Base-by-base conservation (phyloP, 2,329 filamentous ascomycete species). In the Beauveria medogensis region DNA sequence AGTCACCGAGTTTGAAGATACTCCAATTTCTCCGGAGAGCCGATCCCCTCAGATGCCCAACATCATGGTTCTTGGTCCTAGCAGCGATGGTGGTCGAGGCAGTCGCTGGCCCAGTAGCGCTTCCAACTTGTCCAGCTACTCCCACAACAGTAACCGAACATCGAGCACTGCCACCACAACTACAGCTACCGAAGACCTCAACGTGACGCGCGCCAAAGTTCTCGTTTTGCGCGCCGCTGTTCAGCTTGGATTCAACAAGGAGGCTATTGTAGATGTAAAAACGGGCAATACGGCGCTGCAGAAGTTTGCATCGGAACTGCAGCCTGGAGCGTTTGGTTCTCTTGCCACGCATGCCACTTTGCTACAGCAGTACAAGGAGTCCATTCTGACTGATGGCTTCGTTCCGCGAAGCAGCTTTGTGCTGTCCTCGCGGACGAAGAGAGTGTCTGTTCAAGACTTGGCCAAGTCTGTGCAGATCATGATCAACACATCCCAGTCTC, bases 1-100 rank as follows among this genome's bases (percentile, higher is more conserved):
- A 0, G 93, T 93, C 0, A 97, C 92, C 5, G 92, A 97, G 66
- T 97, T 97, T 67, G 93, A 97, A 72, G 92, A 97, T 70, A 91
- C 89, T 0, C 87, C 90, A 4, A 84, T 91, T 48, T 95, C 92
- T 0, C 89, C 89, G 0, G 90, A 93, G 60, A 90, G 90, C 65
- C 84, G 87, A 50, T 88, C 83, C 8, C 84, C 87, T 0, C 87
- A 86, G 44, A 83, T 92, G 59, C 92, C 91, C 6, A 95, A 96
- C 69, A 96, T 97, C 66, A 81, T 96, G 56, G 87, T 97, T 0
- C 82, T 96, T 0, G 91, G 91, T 3, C 89, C 91, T 5, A 81
- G 79, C 40, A 81, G 78, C 51, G 82, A 85, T 26, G 76, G 77
- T 43, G 75, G 79, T n/a, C 79, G 80, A 16, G 85, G 86, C 50